These are phyloP conservation scores for Fallopia convolvulus DNA, from an alignment of 148 eudicot genomes.

Conservation along the genomic window DNA sequence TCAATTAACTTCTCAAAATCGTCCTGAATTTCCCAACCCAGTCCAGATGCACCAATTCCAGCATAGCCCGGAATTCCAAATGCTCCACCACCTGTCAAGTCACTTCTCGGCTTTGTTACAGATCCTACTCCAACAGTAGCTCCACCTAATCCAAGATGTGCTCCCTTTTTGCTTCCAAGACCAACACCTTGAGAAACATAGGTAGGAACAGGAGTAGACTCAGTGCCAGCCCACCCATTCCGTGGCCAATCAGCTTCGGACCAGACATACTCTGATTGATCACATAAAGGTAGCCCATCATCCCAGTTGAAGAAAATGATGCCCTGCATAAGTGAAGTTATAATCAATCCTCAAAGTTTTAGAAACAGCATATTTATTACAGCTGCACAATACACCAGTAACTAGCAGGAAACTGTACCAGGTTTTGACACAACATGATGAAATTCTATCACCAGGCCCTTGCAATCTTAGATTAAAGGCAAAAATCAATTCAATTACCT, in stretches of 20 bases:
- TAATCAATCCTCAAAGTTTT: conserved; percentile 1
- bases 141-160: conserved; percentile 80
- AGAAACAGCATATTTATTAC: background rate
- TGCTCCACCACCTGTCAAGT: conserved; percentile 54
- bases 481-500: conserved; percentile 36
- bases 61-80: conserved; percentile 72
- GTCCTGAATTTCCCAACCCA: conserved; percentile 88
- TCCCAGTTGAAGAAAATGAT: conserved; percentile 74
- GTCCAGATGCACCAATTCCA: conserved; percentile 58
- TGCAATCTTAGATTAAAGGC: background rate
- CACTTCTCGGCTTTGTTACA: conserved; percentile 43
- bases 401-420: background rate
- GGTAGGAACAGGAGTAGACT: conserved; percentile 74
- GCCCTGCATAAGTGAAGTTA: conserved; percentile 40
- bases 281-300: conserved; percentile 32
- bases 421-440: background rate
- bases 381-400: background rate
- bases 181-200: conserved; percentile 77
- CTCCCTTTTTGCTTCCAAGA: conserved; percentile 52
- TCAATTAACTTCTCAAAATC: conserved; percentile 71
- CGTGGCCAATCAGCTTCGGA: conserved; percentile 87
- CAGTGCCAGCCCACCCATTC: conserved; percentile 84
- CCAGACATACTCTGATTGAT: conserved; percentile 66
- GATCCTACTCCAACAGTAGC: conserved; percentile 59
- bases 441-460: conserved; percentile 1